Conservation (phyloP, 2,329 filamentous ascomycete genomes). For the Setomelanomma holmii region DNA sequence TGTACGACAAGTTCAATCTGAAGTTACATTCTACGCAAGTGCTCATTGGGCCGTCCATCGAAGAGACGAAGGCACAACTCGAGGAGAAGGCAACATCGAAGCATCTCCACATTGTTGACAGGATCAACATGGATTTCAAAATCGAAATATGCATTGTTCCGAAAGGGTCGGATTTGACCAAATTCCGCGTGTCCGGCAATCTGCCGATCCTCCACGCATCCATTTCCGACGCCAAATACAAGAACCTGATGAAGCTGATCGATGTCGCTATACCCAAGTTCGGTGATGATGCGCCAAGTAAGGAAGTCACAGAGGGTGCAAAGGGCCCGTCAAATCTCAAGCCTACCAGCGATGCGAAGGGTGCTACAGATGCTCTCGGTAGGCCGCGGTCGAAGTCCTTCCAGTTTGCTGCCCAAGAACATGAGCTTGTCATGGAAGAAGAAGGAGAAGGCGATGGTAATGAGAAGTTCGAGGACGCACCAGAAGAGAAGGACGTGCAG, state of each 20-base stretch:
- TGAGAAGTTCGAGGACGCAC: slow-evolving; percentile 71
- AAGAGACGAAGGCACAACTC: slow-evolving; percentile 85
- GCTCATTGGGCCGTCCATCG: slow-evolving; percentile 90
- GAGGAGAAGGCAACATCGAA: slow-evolving; percentile 70
- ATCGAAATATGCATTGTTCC: slow-evolving; percentile 98
- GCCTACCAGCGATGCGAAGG: slow-evolving; percentile 37
- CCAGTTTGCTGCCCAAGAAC: slow-evolving; percentile 72
- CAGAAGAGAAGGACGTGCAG: slow-evolving; percentile 61
- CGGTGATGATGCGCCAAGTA: slow-evolving; percentile 55
- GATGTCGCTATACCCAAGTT: slow-evolving; percentile 94
- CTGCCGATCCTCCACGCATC: slow-evolving; percentile 90
- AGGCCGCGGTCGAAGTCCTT: slow-evolving; percentile 74
- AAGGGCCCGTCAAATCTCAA: slow-evolving; percentile 48
- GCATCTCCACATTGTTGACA: slow-evolving; percentile 88
- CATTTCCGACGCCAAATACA: slow-evolving; percentile 95
- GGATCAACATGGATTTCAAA: slow-evolving; percentile 96
- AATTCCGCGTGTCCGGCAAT: slow-evolving; percentile 88
- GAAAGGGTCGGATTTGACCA: slow-evolving; percentile 90
- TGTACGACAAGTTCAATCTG: slow-evolving; percentile 97
- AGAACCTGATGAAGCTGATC: slow-evolving; percentile 93
- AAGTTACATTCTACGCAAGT: slow-evolving; percentile 95
- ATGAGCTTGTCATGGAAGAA: slow-evolving; percentile 80
- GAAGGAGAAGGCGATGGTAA: slow-evolving; percentile 69
- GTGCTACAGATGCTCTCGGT: slow-evolving; percentile 47
- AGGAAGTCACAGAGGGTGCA: slow-evolving; percentile 44